Evolutionary conservation across 495 filamentous ascomycete genomes (phyloP).

Genomic region (Penicillium nucicola): DNA sequence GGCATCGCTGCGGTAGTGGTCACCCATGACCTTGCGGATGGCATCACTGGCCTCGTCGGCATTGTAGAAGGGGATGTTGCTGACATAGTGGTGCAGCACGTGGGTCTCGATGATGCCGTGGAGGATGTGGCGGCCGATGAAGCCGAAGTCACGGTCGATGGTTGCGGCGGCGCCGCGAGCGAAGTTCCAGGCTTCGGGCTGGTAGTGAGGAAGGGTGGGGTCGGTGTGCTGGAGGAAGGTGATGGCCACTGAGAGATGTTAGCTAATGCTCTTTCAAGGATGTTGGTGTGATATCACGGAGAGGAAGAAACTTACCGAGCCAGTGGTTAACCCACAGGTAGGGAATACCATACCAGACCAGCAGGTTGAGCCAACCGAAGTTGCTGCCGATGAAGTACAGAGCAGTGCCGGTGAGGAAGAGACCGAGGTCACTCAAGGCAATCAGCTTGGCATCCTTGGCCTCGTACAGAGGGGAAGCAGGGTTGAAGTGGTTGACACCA

Average conservation of each 20-base stretch:
- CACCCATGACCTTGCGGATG: conserved; percentile 55
- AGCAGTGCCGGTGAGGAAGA: conserved; percentile 55
- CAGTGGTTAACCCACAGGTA: conserved; percentile 99
- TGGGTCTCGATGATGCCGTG: conserved; percentile 63
- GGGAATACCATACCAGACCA: conserved; percentile 91
- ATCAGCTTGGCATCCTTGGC: conserved; percentile 82
- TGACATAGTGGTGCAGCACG: conserved; percentile 60
- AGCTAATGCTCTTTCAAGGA: neutral
- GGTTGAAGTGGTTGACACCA: conserved; percentile 94
- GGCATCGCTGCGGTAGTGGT: conserved; percentile 54
- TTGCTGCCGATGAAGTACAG: conserved; percentile 61
- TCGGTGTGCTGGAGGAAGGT: conserved; percentile 63
- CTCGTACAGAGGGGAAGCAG: conserved; percentile 85
- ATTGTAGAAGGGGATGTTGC: conserved; percentile 60
- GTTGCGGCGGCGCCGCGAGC: conserved; percentile 56
- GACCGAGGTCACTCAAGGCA: conserved; percentile 76
- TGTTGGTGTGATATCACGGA: no score
- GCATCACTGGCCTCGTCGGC: conserved; percentile 60
- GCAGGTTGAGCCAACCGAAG: conserved; percentile 80
- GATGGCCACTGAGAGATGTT: conserved; percentile 47
- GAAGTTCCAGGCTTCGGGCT: conserved; percentile 54
- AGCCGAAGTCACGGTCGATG: conserved; percentile 60
- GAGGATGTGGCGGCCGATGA: conserved; percentile 55
- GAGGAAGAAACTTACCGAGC: conserved; percentile 51
- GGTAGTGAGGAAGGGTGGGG: conserved; percentile 56